Percentiles rank a stretch among this genome's conserved stretches.
These are phyloP conservation scores for Talaromyces wortmannii DNA, from an alignment of 495 filamentous ascomycete genomes.

Conservation along the genomic window DNA sequence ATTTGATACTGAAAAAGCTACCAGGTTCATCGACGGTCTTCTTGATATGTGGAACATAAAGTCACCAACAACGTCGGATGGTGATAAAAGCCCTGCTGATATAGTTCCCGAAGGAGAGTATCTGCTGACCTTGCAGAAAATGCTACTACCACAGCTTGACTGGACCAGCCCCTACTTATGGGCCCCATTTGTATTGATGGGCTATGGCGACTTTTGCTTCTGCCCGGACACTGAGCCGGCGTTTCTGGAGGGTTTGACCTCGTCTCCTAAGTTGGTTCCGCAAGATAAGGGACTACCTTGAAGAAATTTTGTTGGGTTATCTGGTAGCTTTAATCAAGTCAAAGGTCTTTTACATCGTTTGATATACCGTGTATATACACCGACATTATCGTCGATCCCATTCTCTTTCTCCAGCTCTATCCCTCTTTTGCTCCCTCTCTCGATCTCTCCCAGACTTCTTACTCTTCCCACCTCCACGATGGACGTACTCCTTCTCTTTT, in stretches of 20 bases:
- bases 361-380: not conserved
- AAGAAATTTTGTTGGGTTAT: not conserved
- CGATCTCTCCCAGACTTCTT: conserved; percentile 30
- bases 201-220: conserved; percentile 20
- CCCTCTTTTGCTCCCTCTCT: conserved; percentile 31
- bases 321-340: not conserved
- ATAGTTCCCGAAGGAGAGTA: conserved; percentile 18
- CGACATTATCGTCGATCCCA: conserved; percentile 19
- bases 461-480: conserved; percentile 3
- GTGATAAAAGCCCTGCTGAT: conserved; percentile 6
- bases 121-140: conserved; percentile 12
- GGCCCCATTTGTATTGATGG: conserved; percentile 19
- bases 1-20: conserved; percentile 14
- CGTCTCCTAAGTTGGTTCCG: no score
- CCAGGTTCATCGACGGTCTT: conserved; percentile 13
- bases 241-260: not conserved
- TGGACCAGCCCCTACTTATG: conserved; percentile 21
- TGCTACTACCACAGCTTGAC: conserved; percentile 17
- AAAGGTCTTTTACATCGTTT: no score
- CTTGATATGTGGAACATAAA: conserved; percentile 8
- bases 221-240: not conserved
- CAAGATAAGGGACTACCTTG: not conserved
- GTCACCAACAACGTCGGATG: not conserved
- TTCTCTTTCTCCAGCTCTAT: conserved; percentile 27
- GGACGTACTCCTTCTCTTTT: conserved; percentile 61